Base-by-base conservation (phyloP, 768 basidiomycete species). In the Phallus indusiatus region DNA sequence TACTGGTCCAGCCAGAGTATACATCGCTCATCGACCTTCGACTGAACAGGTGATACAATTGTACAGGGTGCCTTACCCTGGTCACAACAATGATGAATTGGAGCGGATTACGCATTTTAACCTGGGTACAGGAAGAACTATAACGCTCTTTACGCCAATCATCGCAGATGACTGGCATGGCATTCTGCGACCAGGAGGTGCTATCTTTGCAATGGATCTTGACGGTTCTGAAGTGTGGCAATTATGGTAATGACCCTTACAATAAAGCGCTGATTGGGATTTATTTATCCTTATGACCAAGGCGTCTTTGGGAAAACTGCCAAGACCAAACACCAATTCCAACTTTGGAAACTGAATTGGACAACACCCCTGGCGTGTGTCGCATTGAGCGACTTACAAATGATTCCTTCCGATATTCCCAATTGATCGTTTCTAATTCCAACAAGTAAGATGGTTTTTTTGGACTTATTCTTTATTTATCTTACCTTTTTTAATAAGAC, bases 261-360 rank as follows among this genome's bases (percentile, higher is more conserved):
- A 28, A 28, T 28, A 28, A 28, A 28, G 28, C 6, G 28, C 28
- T 28, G 7, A 28, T 28, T 28, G 7, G 7, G 28, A 28, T 28
- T 7, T n/a, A n/a, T 47, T 54, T 22, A 8, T 17, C 16, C 28
- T 21, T 22, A 14, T 18, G 17, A 54, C 51, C 18, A 18, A 74
- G 73, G 73, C 75, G 76, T 34, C 74, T 75, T 63, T 77, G 76
- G 76, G 75, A 76, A 53, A 72, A 77, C 34, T 36, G 61, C 16
- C 57, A 66, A 36, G 65, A 65, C 42, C 42, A 42, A 42, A 42
- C 42, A n/a, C 42, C 61, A 18, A 54, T 76, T 24, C 73, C 72
- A 16, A 65, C 55, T n/a, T 69, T 76, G 33, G 70, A 73, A 34
- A 66, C 68, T 14, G 75, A 77, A 57, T 65, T 74, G 16, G 67